phyloP scores from a whole-genome alignment of 257 asterid genomes.

The Solanum neorickii region DNA sequence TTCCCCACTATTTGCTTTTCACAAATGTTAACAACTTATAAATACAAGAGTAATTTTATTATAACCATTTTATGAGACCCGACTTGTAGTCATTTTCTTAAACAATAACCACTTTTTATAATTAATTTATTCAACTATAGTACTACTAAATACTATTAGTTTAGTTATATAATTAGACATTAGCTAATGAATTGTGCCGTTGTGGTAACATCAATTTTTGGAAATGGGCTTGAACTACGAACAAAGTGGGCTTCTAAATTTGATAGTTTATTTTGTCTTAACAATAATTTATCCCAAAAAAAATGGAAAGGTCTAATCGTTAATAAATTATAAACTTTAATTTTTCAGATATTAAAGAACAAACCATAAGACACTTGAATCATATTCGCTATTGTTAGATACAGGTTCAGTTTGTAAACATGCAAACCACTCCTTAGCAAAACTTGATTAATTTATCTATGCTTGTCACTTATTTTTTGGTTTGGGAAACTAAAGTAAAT shows the following conservation, averaged over 20 bases:
- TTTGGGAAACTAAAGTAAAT: too few relatives aligned
- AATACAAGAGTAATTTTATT: too few relatives aligned
- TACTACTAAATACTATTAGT: too few relatives aligned
- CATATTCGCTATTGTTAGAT: neutral
- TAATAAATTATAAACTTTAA: neutral
- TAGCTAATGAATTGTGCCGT: neutral
- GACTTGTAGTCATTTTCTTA: too few relatives aligned
- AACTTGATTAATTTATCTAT: neutral
- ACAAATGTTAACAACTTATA: too few relatives aligned
- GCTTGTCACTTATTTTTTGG: neutral
- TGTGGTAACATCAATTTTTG: neutral
- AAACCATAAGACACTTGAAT: neutral
- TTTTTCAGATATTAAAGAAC: neutral
- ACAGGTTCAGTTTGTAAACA: neutral
- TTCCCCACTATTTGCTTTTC: too few relatives aligned
- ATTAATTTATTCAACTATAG: too few relatives aligned
- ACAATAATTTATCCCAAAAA: neutral
- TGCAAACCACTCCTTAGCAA: neutral
- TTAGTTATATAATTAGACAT: too few relatives aligned
- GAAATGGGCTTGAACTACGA: neutral
- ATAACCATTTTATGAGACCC: too few relatives aligned
- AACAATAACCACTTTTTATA: too few relatives aligned
- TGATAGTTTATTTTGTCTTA: neutral
- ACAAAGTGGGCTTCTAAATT: neutral
- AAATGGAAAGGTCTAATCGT: neutral